Conservation (phyloP, 2,329 filamentous ascomycete species). For the Colletotrichum sp. region DNA sequence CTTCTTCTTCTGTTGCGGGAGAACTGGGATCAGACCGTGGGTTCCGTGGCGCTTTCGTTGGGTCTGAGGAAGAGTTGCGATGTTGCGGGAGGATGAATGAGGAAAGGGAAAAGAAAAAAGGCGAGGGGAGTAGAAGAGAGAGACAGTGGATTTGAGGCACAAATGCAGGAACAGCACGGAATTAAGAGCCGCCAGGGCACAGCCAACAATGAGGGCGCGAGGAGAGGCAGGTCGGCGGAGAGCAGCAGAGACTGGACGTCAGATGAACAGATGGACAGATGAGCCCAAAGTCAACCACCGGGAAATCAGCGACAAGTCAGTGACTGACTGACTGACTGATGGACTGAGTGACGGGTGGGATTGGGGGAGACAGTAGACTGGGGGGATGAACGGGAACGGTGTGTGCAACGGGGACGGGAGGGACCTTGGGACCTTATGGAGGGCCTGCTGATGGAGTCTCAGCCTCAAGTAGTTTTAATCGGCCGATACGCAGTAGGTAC, state of each 20-base stretch:
- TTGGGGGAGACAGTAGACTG: not conserved
- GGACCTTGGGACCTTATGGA: slow-evolving; percentile 22
- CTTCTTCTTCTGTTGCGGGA: not conserved
- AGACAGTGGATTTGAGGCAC: slow-evolving; percentile 22
- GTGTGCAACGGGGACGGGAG: not conserved
- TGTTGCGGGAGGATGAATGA: not conserved
- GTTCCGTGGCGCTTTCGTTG: not conserved
- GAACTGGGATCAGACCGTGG: not conserved
- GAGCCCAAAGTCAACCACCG: slow-evolving; percentile 15
- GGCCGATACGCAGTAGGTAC: not conserved
- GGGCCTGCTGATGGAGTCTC: slow-evolving; percentile 47
- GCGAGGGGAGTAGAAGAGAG: not conserved
- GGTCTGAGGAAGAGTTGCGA: not conserved
- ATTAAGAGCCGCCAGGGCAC: slow-evolving; percentile 22
- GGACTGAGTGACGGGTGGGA: not conserved
- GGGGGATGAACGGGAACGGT: not conserved
- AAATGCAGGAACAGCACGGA: slow-evolving; percentile 29
- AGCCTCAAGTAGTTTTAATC: slow-evolving; percentile 34
- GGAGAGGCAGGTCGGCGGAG: not conserved
- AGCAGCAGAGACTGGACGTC: slow-evolving; percentile 3
- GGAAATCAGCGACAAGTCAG: slow-evolving; percentile 2
- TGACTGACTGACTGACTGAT: not conserved
- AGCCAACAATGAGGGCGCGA: slow-evolving; percentile 11
- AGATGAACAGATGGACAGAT: slow-evolving; percentile 29
- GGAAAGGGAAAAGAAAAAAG: slow-evolving; percentile 16